Base-by-base conservation (phyloP, 257 asterid species). In the Forsythia viridissima region DNA sequence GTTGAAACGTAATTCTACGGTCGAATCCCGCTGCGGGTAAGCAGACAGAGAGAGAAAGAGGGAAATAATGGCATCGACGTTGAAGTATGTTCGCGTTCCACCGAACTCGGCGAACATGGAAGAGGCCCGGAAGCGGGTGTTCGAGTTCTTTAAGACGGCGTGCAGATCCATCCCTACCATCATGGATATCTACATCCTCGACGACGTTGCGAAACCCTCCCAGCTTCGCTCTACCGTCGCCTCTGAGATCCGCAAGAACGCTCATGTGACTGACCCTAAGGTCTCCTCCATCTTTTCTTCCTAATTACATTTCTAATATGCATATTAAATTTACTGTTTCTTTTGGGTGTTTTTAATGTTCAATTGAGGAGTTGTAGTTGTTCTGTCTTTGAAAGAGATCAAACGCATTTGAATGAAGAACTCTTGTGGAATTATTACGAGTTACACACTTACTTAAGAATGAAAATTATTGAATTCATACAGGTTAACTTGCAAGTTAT, bases 111-210 rank as follows among this genome's bases (percentile, higher is more conserved):
- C 24, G 24, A 24, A 24, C 24, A 24, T 24, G 24, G 24, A 24
- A 24, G 24, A 24, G 24, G 24, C 24, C 24, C 24, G 24, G 24
- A 24, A 24, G 24, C 24, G 24, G 24, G 24, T 24, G 24, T 24
- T 24, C 24, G 24, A 24, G 24, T 24, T 24, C 24, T 24, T 24
- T 24, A 24, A 24, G 24, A 80, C 86, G 80, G 92, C 95, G n/a
- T 94, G 98, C 86, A 88, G 98, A 90, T 94, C 98, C 76, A 83
- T 94, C 24, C 81, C 97, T 42, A 83, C 85, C 3, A 79, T 91
- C 59, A 90, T 93, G 97, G 97, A 94, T 0, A 87, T 90, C 57
- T 94, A 94, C 83, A 86, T 80, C 83, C 84, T 91, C 6, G 84
- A 90, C 78, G 99, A 93, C 69, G 95, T 93, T 73, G 96, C 86